phyloP scores from a whole-genome alignment of 2,329 filamentous ascomycete genomes.

The Sarocladium brachiariae region DNA sequence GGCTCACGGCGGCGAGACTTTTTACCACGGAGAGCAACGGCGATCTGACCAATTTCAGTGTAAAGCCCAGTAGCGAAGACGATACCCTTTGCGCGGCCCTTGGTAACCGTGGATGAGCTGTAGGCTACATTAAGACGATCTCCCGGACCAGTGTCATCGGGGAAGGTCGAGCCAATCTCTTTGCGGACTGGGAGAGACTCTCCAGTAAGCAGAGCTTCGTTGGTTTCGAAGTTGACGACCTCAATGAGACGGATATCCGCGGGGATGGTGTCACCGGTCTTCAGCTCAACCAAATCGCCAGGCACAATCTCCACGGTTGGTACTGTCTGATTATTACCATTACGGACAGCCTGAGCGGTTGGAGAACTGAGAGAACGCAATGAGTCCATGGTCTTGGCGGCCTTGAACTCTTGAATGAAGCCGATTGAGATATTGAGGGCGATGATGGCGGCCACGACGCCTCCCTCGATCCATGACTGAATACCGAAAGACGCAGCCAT shows the following conservation, averaged over 20 bases:
- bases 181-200: constrained; percentile 52
- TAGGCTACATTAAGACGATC: constrained; percentile 54
- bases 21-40: constrained; percentile 35
- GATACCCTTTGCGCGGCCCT: constrained; percentile 50
- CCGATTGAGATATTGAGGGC: constrained; percentile 44
- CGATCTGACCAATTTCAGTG: constrained; percentile 54
- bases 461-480: constrained; percentile 45
- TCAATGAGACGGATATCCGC: constrained; percentile 48
- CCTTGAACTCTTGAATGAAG: constrained; percentile 34
- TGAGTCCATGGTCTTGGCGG: constrained; percentile 35
- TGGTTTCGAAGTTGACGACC: constrained; percentile 55
- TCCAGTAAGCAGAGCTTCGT: constrained; percentile 55
- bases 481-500: constrained; percentile 49
- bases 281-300: constrained; percentile 46
- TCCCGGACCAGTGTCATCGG: constrained; percentile 31
- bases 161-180: constrained; percentile 33
- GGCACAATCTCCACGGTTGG: constrained; percentile 37
- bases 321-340: constrained; percentile 25
- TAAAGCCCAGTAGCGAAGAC: constrained; percentile 53
- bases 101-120: constrained; percentile 50
- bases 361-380: constrained; percentile 28
- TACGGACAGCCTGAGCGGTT: constrained; percentile 30
- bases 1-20: constrained; percentile 40
- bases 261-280: constrained; percentile 48
- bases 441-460: constrained; percentile 46